Evolutionary conservation across 2,329 filamentous ascomycete species (phyloP), one percentile per base, ranked within the genome.

Genomic region (Daldinia sp.): DNA sequence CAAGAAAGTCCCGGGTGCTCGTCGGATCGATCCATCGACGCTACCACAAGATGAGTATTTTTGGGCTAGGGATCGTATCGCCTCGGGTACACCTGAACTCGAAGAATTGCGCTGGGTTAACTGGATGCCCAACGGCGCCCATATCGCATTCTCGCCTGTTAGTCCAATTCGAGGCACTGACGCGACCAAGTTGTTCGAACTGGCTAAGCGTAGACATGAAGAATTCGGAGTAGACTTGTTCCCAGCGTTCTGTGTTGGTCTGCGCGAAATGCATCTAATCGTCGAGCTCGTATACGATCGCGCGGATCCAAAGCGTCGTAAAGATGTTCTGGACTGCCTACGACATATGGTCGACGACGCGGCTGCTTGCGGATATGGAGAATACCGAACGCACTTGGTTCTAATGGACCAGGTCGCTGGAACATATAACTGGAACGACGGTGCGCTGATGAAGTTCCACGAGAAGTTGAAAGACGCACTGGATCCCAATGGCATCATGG

Each of bases 61-160:
- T 41, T 76, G 75, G 75, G 67, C 73, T 42, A 69, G 77, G 12
- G 73, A 78, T 60, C 65, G 76, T 50, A 65, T 79, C 18, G 75
- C 79, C 15, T 72, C 76, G 6, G 81, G 80, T 0, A 74, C 81
- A 1, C 80, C 81, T 0, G 79, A 79, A 1, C 70, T 81, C 1
- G 76, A 81, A n/a, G 82, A 84, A 72, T 66, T 84, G 51, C 71
- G 73, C 12, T 81, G 79, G 79, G 73, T 79, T 13, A 78, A 80
- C 66, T 83, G 81, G 81, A 74, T 82, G 55, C 80, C 81, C 6
- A 83, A 83, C 67, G 82, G 82, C 6, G 78, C 79, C 1, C 82
- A 84, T 65, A 75, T 83, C 10, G 80, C 78, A 6, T 83, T 84
- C 73, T 81, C 80, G 33, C 82, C 82, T n/a, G 80, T 85, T n/a